Conservation (phyloP, 1,284 basidiomycete genomes). For the Cerrena zonata region DNA sequence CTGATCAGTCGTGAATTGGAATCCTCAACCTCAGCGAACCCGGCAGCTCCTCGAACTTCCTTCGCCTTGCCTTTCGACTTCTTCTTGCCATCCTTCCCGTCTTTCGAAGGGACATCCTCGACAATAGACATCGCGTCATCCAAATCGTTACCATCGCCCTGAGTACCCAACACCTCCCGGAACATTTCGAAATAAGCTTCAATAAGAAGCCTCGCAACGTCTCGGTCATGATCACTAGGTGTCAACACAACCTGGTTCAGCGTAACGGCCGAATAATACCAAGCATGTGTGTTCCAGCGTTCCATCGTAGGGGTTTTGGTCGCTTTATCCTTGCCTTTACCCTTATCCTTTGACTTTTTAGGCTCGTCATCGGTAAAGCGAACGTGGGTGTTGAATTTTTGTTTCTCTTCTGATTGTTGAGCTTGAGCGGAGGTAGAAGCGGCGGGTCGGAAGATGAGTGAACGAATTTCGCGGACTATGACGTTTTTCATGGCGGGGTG, state of each 20-base stretch:
- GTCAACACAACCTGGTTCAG: conserved; percentile 90
- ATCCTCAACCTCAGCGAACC: conserved; percentile 73
- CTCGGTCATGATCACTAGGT: conserved; percentile 55
- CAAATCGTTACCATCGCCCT: conserved; percentile 31
- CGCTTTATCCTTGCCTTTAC: conserved; percentile 14
- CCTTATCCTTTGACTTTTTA: conserved; percentile 11
- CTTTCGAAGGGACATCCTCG: conserved; percentile 27
- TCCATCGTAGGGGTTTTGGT: conserved; percentile 13
- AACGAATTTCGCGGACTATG: conserved; percentile 81
- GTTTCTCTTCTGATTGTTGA: conserved; percentile 23
- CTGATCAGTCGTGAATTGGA: conserved; percentile 81
- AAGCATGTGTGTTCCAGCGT: conserved; percentile 33
- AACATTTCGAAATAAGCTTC: conserved; percentile 96
- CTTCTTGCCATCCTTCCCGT: conserved; percentile 19
- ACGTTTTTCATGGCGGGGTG: conserved; percentile 94
- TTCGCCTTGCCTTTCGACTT: conserved; percentile 34
- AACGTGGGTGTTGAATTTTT: conserved; percentile 30
- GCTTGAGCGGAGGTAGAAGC: conserved; percentile 35
- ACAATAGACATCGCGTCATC: conserved; percentile 20
- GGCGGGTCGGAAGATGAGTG: conserved; percentile 66
- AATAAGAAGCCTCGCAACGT: conserved; percentile 79
- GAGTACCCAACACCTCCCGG: conserved; percentile 69
- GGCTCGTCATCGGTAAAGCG: conserved; percentile 31
- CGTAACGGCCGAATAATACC: conserved; percentile 89
- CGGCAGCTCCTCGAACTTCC: conserved; percentile 51